phyloP scores from a whole-genome alignment of 164 flowering plant genomes.

The Aristolochia californica region DNA sequence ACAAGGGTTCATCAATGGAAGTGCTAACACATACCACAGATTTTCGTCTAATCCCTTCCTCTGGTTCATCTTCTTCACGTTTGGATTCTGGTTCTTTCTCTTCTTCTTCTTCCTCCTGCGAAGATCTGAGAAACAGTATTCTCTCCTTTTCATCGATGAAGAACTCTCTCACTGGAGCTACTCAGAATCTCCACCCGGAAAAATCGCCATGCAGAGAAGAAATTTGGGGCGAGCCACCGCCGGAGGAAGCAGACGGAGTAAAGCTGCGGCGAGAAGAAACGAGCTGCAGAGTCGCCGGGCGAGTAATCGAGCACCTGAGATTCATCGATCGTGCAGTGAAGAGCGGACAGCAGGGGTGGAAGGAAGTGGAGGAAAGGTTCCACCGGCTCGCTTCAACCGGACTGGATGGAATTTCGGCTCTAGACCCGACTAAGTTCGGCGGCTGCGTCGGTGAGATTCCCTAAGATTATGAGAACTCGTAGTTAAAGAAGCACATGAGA shows the following conservation, averaged over 20 bases:
- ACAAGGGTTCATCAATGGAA: neutral
- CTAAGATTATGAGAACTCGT: too few relatives aligned
- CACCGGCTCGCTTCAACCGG: conserved; percentile 13
- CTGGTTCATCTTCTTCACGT: neutral
- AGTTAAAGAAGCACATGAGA: too few relatives aligned
- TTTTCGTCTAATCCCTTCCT: neutral
- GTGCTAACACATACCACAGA: neutral
- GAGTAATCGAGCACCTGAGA: conserved; percentile 11
- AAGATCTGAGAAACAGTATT: neutral
- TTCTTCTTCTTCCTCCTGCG: neutral
- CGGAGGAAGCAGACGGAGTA: neutral
- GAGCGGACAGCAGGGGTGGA: conserved; percentile 16
- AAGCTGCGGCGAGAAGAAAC: conserved; percentile 1
- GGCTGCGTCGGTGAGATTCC: conserved; percentile 26
- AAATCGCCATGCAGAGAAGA: neutral
- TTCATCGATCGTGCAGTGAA: conserved; percentile 8
- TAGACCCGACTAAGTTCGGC: conserved; percentile 23
- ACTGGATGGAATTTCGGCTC: conserved; percentile 9
- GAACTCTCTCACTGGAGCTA: neutral
- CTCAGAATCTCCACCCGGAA: neutral
- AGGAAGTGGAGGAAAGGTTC: conserved; percentile 27
- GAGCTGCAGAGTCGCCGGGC: conserved; percentile 1
- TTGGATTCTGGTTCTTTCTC: neutral
- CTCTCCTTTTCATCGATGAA: neutral
- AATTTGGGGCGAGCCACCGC: neutral